These are phyloP conservation scores for Suzukiozyma palmioleophila DNA, from an alignment of 1,139 yeast genomes.

Conservation along the genomic window DNA sequence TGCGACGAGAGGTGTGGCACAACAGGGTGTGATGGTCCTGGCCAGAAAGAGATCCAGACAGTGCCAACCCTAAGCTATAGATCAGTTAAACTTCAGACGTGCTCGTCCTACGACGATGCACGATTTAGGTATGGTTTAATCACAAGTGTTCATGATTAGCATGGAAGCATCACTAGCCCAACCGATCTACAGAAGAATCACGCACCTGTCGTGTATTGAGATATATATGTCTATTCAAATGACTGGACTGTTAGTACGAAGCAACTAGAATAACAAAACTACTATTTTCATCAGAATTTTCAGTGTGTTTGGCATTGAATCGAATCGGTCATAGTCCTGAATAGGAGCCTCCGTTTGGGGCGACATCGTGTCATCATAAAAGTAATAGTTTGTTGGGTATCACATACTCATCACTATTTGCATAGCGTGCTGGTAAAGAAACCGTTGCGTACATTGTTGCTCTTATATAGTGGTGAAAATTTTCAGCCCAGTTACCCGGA, in stretches of 20 bases:
- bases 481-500: not conserved
- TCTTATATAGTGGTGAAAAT: conserved; percentile 1
- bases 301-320: conserved; percentile 48
- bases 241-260: not conserved
- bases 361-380: conserved; percentile 49
- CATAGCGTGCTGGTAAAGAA: not conserved
- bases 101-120: conserved; percentile 11
- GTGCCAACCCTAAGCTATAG: not conserved
- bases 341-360: conserved; percentile 57
- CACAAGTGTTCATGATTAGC: conserved; percentile 49
- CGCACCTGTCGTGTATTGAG: conserved; percentile 2
- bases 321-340: conserved; percentile 58
- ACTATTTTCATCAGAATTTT: conserved; percentile 40
- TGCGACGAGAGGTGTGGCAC: too few species aligned
- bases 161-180: conserved; percentile 48
- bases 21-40: too few species aligned
- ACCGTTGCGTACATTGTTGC: not conserved
- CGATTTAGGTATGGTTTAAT: conserved; percentile 36
- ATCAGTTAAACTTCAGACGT: conserved; percentile 15
- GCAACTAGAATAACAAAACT: not conserved
- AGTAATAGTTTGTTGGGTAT: conserved; percentile 3
- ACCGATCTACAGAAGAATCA: conserved; percentile 4
- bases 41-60: too few species aligned
- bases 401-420: not conserved
- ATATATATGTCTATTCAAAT: conserved; percentile 3